Evolutionary conservation across 371 early-diverging fungal species (phyloP).

Genomic region (Nematocida homosporus): DNA sequence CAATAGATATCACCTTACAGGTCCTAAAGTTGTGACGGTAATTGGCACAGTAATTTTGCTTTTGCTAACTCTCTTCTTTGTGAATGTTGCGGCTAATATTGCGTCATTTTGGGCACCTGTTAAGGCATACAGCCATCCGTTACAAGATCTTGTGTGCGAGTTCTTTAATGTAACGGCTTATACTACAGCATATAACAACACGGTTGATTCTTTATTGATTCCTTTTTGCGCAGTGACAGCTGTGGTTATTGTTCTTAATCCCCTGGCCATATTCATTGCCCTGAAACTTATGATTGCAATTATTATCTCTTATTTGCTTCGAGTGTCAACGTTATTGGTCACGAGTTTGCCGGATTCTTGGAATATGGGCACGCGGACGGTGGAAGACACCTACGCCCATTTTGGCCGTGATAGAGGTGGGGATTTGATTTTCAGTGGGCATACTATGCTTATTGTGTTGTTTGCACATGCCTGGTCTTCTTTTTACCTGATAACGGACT

Average conservation of each 20-base stretch:
- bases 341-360: constrained; percentile 50
- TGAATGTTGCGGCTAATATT: constrained; percentile 48
- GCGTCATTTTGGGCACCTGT: constrained; percentile 52
- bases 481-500: constrained; percentile 45
- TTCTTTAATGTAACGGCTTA: constrained; percentile 41
- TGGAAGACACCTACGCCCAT: constrained; percentile 7
- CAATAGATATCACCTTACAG: constrained; percentile 16
- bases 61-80: constrained; percentile 24
- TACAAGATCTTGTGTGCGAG: constrained; percentile 24
- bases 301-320: constrained; percentile 30
- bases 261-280: constrained; percentile 39
- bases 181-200: constrained; percentile 1
- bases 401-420: constrained; percentile 47
- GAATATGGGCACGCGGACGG: constrained; percentile 27
- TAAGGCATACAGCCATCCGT: constrained; percentile 37
- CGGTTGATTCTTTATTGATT: constrained; percentile 36
- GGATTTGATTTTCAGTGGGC: constrained; percentile 51
- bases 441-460: constrained; percentile 31
- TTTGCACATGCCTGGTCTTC: constrained; percentile 54
- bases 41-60: background rate
- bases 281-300: constrained; percentile 37
- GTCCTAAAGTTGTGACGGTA: background rate
- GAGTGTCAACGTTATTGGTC: constrained; percentile 38
- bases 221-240: constrained; percentile 31
- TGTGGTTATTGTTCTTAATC: constrained; percentile 15